Evolutionary conservation across 495 filamentous ascomycete genomes (phyloP).

Genomic region (Aspergillus coremiiformis): DNA sequence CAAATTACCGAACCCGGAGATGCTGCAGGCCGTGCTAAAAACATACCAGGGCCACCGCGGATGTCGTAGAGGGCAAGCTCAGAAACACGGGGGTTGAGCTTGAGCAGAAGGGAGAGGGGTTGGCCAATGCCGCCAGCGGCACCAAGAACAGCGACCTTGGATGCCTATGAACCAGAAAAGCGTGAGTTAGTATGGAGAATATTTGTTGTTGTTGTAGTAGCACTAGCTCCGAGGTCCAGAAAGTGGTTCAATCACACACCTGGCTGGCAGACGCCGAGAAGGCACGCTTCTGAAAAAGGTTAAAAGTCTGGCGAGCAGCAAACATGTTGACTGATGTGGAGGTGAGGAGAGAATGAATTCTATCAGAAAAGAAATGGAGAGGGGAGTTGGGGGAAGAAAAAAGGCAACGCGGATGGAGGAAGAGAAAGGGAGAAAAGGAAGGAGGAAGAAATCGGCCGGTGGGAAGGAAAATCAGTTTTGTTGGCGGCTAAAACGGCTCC

Average conservation of each 20-base stretch:
- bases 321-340: slow-evolving; percentile 56
- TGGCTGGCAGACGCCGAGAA: slow-evolving; percentile 90
- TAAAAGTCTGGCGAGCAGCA: slow-evolving; percentile 62
- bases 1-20: background rate
- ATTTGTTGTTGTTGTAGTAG: background rate
- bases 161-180: slow-evolving; percentile 53
- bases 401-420: slow-evolving; percentile 9
- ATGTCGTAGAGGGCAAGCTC: slow-evolving; percentile 98
- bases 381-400: slow-evolving; percentile 2
- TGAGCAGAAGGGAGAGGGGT: slow-evolving; percentile 92
- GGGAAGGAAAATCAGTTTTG: slow-evolving; percentile 15
- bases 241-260: slow-evolving; percentile 46
- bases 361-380: slow-evolving; percentile 10
- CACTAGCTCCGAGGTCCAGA: slow-evolving; percentile 11
- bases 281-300: slow-evolving; percentile 71
- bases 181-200: slow-evolving; percentile 27
- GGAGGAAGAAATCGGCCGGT: slow-evolving; percentile 20
- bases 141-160: slow-evolving; percentile 94
- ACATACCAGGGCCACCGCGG: slow-evolving; percentile 81
- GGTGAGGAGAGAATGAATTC: slow-evolving; percentile 11
- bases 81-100: slow-evolving; percentile 90
- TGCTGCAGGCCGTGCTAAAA: slow-evolving; percentile 1
- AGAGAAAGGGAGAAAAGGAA: slow-evolving; percentile 15
- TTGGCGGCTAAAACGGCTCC: slow-evolving; percentile 13
- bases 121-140: slow-evolving; percentile 97